Evolutionary conservation across 192 early-diverging fungal genomes (phyloP).

Genomic region (Coemansia furcata): DNA sequence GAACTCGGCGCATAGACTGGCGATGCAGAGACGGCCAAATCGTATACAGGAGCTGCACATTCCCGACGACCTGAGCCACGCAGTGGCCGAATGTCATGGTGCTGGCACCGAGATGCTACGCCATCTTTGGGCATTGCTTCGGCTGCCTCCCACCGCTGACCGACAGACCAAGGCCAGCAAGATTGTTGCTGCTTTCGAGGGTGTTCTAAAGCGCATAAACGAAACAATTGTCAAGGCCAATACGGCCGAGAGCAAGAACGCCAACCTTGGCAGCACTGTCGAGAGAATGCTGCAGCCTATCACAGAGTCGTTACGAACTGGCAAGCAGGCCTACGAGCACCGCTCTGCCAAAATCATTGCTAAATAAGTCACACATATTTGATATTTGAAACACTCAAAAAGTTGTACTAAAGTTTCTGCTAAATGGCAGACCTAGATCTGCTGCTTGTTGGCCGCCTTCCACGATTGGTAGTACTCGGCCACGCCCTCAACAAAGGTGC

Average conservation of each 20-base stretch:
- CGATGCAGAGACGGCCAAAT: slow-evolving; percentile 27
- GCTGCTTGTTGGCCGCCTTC: slow-evolving; percentile 7
- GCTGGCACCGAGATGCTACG: slow-evolving; percentile 54
- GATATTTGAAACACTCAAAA: background rate
- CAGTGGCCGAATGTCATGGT: slow-evolving; percentile 48
- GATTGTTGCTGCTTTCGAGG: slow-evolving; percentile 38
- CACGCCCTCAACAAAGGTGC: slow-evolving; percentile 8
- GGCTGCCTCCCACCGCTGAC: slow-evolving; percentile 31
- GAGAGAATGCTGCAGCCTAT: slow-evolving; percentile 52
- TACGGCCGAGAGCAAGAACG: slow-evolving; percentile 28
- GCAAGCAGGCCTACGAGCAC: slow-evolving; percentile 24
- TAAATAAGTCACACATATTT: background rate
- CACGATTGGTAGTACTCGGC: slow-evolving; percentile 9
- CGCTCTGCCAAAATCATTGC: background rate
- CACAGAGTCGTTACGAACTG: slow-evolving; percentile 23
- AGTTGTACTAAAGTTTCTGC: background rate
- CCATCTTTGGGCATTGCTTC: slow-evolving; percentile 49
- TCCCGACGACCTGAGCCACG: slow-evolving; percentile 24
- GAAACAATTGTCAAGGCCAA: slow-evolving; percentile 36
- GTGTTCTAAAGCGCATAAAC: slow-evolving; percentile 28
- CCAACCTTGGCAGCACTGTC: slow-evolving; percentile 23
- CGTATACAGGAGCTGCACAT: slow-evolving; percentile 45
- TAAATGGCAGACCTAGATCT: background rate
- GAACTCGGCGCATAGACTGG: slow-evolving; percentile 19
- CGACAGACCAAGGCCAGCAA: slow-evolving; percentile 36